Conservation (phyloP, 208 protist species). For the Crithidia mellificae region DNA sequence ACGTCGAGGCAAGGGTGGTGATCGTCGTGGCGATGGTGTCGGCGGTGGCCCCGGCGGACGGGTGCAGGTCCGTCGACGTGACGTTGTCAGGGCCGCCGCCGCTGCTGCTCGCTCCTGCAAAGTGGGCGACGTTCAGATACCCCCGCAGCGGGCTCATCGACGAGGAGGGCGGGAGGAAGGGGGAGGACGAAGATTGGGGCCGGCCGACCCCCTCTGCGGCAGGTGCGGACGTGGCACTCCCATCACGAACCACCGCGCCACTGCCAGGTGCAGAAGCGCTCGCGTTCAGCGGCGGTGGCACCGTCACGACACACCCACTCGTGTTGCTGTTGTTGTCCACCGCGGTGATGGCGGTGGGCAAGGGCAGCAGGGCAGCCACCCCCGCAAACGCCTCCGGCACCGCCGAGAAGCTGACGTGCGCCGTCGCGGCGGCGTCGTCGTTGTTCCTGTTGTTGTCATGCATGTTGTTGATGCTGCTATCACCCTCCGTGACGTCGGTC, state of each 20-base stretch:
- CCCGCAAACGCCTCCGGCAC: too few relatives aligned
- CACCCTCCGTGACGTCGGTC: background rate
- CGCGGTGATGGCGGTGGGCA: background rate
- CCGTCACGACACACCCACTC: background rate
- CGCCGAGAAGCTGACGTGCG: background rate
- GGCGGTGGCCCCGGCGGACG: background rate
- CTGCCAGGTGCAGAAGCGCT: too few relatives aligned
- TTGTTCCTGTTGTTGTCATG: too few relatives aligned
- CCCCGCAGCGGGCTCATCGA: background rate
- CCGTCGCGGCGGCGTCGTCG: too few relatives aligned
- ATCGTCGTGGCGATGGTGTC: conserved; percentile 14
- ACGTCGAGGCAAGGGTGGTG: conserved; percentile 9
- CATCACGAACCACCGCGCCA: too few relatives aligned
- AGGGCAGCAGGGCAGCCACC: background rate
- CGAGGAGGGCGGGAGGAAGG: too few relatives aligned
- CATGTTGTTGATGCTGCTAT: background rate
- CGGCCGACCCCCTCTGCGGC: too few relatives aligned
- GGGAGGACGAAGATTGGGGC: too few relatives aligned
- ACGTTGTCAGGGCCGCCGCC: conserved; percentile 1
- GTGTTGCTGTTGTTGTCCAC: conserved; percentile 9
- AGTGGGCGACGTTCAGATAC: background rate
- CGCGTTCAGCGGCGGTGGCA: background rate
- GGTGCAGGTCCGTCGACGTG: background rate
- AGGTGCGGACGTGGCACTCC: background rate
- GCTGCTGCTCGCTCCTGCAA: background rate